Percentiles rank a stretch among this genome's conserved stretches.
These are phyloP conservation scores for Penicillium sumatraense DNA, from an alignment of 2,329 filamentous ascomycete species.

Conservation along the genomic window DNA sequence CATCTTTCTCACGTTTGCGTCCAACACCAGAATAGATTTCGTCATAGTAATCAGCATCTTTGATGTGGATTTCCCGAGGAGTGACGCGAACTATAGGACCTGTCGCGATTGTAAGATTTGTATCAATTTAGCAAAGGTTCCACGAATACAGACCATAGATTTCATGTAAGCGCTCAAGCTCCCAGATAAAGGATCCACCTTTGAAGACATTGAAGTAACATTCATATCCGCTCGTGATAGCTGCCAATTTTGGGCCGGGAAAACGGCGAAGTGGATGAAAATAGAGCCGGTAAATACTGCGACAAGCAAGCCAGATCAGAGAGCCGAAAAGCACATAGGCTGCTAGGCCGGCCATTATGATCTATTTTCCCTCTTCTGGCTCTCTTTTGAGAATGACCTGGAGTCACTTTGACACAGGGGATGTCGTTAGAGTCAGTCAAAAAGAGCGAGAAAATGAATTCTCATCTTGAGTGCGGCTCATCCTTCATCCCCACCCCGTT, in stretches of 20 bases:
- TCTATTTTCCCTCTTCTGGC: not conserved
- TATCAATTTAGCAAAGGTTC: conserved; percentile 15
- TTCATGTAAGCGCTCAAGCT: conserved; percentile 40
- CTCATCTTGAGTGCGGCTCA: not conserved
- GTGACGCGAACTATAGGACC: conserved; percentile 41
- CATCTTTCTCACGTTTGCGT: conserved; percentile 34
- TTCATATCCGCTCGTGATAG: conserved; percentile 37
- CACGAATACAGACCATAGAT: conserved; percentile 36
- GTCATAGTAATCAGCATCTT: conserved; percentile 39
- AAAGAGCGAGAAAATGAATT: not conserved
- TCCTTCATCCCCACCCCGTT: not conserved
- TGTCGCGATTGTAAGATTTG: conserved; percentile 11
- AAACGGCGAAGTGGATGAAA: conserved; percentile 39
- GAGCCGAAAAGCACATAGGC: not conserved
- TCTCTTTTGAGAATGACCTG: too few relatives aligned
- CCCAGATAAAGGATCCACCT: conserved; percentile 37
- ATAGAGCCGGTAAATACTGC: conserved; percentile 35
- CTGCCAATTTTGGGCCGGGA: conserved; percentile 38
- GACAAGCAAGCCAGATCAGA: not conserved
- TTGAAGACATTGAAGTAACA: conserved; percentile 41
- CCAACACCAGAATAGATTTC: conserved; percentile 35
- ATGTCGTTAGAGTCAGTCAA: too few relatives aligned
- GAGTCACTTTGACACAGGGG: too few relatives aligned
- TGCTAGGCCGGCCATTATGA: not conserved
- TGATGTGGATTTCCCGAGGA: conserved; percentile 39